A percentile compares a stretch with the other conserved stretches of the same genome.
phyloP scores from a whole-genome alignment of 2,329 filamentous ascomycete genomes.

The Raffaelea deltoideospora region DNA sequence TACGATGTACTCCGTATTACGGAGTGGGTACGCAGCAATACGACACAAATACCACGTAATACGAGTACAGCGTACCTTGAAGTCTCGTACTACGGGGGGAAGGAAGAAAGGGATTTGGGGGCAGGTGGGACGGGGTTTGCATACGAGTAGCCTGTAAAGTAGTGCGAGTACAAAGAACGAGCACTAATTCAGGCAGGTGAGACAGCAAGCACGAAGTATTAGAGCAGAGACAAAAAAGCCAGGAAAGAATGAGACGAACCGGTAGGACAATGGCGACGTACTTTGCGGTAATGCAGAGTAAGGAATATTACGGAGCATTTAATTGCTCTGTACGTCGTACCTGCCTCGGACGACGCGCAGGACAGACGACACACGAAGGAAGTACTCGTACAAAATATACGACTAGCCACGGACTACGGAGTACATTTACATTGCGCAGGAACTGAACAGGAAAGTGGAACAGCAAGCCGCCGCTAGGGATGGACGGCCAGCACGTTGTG shows the following conservation, averaged over 20 bases:
- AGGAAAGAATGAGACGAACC: too few relatives aligned
- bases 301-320: too few relatives aligned
- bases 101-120: neutral
- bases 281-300: too few relatives aligned
- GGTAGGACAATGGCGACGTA: too few relatives aligned
- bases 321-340: too few relatives aligned
- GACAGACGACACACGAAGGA: too few relatives aligned
- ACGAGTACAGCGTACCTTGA: neutral
- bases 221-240: neutral
- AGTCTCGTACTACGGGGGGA: neutral
- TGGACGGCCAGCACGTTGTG: slow-evolving; percentile 11
- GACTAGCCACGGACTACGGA: too few relatives aligned
- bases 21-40: too few relatives aligned
- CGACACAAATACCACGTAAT: neutral
- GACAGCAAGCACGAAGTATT: neutral
- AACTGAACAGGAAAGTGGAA: slow-evolving; percentile 2
- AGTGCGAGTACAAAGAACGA: neutral
- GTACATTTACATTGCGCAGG: too few relatives aligned
- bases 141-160: neutral
- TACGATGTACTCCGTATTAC: neutral
- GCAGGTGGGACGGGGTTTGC: neutral
- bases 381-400: too few relatives aligned
- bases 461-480: slow-evolving; percentile 8
- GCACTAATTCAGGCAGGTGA: neutral
- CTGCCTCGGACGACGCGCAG: too few relatives aligned